A percentile compares a stretch with the other conserved stretches of the same genome.
phyloP scores from a whole-genome alignment of 2,329 filamentous ascomycete species.

The Fusarium sacchari region DNA sequence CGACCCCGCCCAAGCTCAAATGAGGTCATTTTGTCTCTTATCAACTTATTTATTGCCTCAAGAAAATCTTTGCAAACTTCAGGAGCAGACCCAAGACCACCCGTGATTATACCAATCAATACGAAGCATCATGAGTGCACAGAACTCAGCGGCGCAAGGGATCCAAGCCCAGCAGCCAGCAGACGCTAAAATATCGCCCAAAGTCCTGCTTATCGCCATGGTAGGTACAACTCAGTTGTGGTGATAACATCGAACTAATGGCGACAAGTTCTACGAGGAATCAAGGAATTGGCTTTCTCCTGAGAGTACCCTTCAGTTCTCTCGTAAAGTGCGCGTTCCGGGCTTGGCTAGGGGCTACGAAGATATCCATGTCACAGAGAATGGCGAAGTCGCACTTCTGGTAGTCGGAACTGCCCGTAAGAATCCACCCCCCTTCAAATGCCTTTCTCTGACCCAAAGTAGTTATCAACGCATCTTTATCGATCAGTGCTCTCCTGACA shows the following conservation, averaged over 20 bases:
- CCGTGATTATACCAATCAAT: background rate
- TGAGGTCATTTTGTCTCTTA: background rate
- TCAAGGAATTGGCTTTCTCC: conserved; percentile 22
- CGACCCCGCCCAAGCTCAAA: conserved; percentile 10
- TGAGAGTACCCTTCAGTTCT: conserved; percentile 7
- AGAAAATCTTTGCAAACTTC: background rate
- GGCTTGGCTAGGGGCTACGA: conserved; percentile 26
- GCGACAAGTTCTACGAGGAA: conserved; percentile 11
- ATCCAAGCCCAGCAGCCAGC: background rate
- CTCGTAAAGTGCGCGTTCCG: conserved; percentile 17
- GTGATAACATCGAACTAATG: background rate
- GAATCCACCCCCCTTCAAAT: fast-evolving
- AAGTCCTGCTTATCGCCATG: conserved; percentile 30
- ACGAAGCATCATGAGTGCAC: background rate
- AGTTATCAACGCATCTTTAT: conserved; percentile 32
- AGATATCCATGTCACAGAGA: conserved; percentile 9
- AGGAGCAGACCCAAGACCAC: fast-evolving
- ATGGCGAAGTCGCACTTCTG: conserved; percentile 13
- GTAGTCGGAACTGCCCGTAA: conserved; percentile 28
- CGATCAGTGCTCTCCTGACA: conserved; percentile 18
- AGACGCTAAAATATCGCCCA: conserved; percentile 3
- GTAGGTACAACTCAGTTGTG: background rate
- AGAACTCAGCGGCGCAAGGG: background rate
- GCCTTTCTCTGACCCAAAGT: fast-evolving
- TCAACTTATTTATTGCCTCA: conserved; percentile 16